Percentiles rank a stretch among this genome's conserved stretches.
phyloP scores from a whole-genome alignment of 495 filamentous ascomycete species.

The Lasiosphaeriaceae sp. region DNA sequence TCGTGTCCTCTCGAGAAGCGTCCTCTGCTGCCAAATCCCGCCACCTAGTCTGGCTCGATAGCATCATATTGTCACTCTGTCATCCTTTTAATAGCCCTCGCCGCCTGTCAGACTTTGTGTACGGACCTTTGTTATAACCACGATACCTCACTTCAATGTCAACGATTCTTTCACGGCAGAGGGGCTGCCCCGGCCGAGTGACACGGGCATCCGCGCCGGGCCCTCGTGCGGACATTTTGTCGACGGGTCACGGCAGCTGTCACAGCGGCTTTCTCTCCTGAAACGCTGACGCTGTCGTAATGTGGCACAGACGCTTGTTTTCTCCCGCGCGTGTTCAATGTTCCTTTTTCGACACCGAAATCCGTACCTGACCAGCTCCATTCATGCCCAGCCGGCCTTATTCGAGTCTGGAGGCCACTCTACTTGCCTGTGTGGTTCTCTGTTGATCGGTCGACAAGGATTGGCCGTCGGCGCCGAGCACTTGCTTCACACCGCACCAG shows the following conservation, averaged over 20 bases:
- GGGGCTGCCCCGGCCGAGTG: not conserved
- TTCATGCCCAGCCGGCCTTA: conserved; percentile 16
- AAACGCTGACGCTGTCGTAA: conserved; percentile 9
- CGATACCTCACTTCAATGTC: not conserved
- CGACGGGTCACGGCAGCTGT: conserved; percentile 6
- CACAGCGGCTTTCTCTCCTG: conserved; percentile 5
- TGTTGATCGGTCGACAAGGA: not conserved
- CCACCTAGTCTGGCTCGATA: not conserved
- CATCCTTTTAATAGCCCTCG: not conserved
- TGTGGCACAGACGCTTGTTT: conserved; percentile 4
- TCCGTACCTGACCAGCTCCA: conserved; percentile 10
- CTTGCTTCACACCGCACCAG: not conserved
- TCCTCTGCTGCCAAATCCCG: not conserved
- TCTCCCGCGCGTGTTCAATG: not conserved
- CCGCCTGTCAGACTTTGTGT: not conserved
- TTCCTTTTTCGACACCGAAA: not conserved
- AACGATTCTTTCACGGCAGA: not conserved
- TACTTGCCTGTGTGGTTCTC: too few relatives aligned
- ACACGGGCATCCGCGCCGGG: not conserved
- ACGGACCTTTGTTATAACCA: not conserved
- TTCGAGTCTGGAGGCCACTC: too few relatives aligned
- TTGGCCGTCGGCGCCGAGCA: conserved; percentile 1
- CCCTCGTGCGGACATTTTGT: not conserved
- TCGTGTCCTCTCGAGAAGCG: not conserved
- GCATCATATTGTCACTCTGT: not conserved